These are phyloP conservation scores for Acanthamoeba sp. DNA, from an alignment of 208 protist genomes.

Conservation along the genomic window DNA sequence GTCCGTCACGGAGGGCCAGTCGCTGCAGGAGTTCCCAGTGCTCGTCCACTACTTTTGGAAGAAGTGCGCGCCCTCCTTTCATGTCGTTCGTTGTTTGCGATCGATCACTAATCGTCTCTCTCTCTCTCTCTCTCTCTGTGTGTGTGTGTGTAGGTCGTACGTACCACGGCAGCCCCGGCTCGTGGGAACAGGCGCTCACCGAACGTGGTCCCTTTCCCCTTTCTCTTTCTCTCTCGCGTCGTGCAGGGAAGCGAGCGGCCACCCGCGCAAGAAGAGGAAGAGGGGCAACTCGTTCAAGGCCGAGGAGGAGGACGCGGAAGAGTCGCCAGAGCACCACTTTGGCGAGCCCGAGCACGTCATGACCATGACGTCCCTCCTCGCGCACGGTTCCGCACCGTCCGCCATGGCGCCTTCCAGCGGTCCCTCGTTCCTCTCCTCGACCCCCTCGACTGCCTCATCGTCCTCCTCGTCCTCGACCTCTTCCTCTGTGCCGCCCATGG, in stretches of 20 bases:
- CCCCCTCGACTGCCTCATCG: neutral
- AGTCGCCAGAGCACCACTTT: neutral
- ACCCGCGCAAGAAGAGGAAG: constrained; percentile 74
- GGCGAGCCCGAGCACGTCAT: neutral
- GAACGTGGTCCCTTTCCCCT: too few relatives aligned
- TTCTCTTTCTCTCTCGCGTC: neutral
- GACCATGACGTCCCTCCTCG: neutral
- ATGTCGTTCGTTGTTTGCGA: neutral
- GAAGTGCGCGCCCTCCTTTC: constrained; percentile 25
- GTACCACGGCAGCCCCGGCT: neutral
- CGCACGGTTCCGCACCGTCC: neutral
- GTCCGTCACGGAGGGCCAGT: constrained; percentile 68
- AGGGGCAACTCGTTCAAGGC: constrained; percentile 39
- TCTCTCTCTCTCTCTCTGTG: neutral
- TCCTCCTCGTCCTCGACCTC: neutral
- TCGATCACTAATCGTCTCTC: neutral
- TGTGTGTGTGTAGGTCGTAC: neutral
- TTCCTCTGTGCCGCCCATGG: neutral
- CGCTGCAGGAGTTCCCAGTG: constrained; percentile 71
- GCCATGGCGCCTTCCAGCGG: neutral
- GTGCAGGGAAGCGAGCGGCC: constrained; percentile 3
- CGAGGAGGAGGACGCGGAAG: constrained; percentile 24
- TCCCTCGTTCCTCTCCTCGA: neutral
- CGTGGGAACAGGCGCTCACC: neutral
- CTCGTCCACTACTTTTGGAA: constrained; percentile 76